A percentile compares a stretch with the other conserved stretches of the same genome.
Evolutionary conservation across 352 stramenopile species (phyloP).

Genomic region (Phytophthora kernoviae): DNA sequence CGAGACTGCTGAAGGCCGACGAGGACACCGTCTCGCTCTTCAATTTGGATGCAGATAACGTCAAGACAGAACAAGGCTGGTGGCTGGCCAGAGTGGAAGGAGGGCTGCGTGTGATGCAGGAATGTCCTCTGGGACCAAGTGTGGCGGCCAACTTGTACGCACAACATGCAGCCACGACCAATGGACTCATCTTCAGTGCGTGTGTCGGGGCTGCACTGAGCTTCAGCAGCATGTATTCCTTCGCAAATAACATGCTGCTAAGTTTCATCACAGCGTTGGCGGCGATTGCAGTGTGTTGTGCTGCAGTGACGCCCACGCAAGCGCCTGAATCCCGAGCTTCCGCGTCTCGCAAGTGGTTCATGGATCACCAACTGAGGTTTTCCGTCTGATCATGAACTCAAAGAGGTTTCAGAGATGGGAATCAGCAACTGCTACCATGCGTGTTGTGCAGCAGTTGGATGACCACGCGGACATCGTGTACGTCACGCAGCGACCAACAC

Average conservation of each 20-base stretch:
- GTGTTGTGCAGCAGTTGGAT: constrained; percentile 85
- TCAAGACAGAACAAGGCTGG: constrained; percentile 84
- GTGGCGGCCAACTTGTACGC: constrained; percentile 79
- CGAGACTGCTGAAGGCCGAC: constrained; percentile 72
- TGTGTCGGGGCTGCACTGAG: constrained; percentile 66
- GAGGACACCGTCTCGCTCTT: constrained; percentile 88
- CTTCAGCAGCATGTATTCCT: constrained; percentile 90
- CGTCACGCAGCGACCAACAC: constrained; percentile 83
- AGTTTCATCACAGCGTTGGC: constrained; percentile 72
- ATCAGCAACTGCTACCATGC: constrained; percentile 76
- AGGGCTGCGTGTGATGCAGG: constrained; percentile 85
- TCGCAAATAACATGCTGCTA: constrained; percentile 81
- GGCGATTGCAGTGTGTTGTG: constrained; percentile 70
- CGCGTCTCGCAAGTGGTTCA: constrained; percentile 86
- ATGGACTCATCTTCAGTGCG: constrained; percentile 74
- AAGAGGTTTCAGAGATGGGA: constrained; percentile 88
- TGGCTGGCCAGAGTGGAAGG: constrained; percentile 85
- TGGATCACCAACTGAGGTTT: constrained; percentile 83
- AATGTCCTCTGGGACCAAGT: constrained; percentile 81
- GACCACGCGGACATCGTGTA: constrained; percentile 91
- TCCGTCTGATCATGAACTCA: constrained; percentile 84
- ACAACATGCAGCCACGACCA: constrained; percentile 81
- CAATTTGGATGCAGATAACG: constrained; percentile 86
- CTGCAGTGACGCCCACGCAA: constrained; percentile 69
- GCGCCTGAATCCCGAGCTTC: constrained; percentile 85